phyloP scores from a whole-genome alignment of 2,329 filamentous ascomycete species.

The Phoma sp. region DNA sequence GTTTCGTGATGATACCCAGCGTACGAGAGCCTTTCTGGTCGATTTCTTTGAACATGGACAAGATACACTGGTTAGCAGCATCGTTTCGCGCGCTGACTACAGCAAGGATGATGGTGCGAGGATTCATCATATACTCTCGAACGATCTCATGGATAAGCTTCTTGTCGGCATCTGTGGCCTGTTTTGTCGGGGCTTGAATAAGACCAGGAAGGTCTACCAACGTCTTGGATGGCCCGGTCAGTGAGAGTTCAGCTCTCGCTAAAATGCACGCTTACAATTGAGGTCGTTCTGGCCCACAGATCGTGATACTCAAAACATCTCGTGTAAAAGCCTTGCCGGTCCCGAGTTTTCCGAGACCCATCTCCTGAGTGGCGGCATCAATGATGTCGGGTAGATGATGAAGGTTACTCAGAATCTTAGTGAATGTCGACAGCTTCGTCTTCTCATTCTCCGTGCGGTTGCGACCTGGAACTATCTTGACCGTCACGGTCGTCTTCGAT shows the following conservation, averaged over 20 bases:
- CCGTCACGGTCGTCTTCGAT: conserved; percentile 19
- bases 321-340: conserved; percentile 39
- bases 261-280: conserved; percentile 18
- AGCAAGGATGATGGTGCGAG: conserved; percentile 19
- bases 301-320: conserved; percentile 50
- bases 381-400: conserved; percentile 56
- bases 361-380: conserved; percentile 55
- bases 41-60: conserved; percentile 54
- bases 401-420: conserved; percentile 37
- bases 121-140: conserved; percentile 5
- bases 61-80: conserved; percentile 63
- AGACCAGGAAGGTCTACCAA: conserved; percentile 6
- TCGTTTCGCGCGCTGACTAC: conserved; percentile 51
- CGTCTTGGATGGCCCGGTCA: background rate
- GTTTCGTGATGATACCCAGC: conserved; percentile 65
- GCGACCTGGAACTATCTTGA: conserved; percentile 9
- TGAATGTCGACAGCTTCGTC: conserved; percentile 42
- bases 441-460: conserved; percentile 29
- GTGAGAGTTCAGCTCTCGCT: too few species aligned
- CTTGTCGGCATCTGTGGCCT: background rate
- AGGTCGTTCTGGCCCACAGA: conserved; percentile 43
- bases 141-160: conserved; percentile 6
- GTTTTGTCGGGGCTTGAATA: background rate
- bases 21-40: conserved; percentile 57
- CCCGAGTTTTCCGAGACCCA: conserved; percentile 48